phyloP scores from a whole-genome alignment of 305 asterid genomes.

The Fraxinus ornus region DNA sequence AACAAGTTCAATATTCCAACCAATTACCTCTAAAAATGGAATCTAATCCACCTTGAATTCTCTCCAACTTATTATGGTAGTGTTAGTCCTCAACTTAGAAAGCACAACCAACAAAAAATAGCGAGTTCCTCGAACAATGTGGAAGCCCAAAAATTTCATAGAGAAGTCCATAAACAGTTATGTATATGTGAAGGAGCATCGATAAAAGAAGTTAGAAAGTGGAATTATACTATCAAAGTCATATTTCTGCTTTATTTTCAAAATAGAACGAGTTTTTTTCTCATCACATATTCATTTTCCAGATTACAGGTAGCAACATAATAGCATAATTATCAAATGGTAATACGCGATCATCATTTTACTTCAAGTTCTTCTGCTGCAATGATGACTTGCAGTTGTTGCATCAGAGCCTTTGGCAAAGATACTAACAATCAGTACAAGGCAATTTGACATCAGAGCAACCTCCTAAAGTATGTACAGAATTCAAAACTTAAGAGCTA shows the following conservation, averaged over 20 bases:
- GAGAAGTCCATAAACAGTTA: too few relatives aligned
- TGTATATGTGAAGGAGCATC: not conserved
- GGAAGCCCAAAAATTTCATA: not conserved
- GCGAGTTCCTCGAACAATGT: not conserved
- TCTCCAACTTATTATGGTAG: not conserved
- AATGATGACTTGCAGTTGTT: constrained; percentile 71
- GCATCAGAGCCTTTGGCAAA: constrained; percentile 47
- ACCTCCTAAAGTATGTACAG: constrained; percentile 17
- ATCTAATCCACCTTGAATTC: not conserved
- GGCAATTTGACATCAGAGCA: constrained; percentile 19
- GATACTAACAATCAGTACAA: constrained; percentile 23
- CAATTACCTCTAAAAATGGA: not conserved
- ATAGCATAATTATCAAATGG: not conserved
- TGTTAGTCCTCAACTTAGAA: not conserved
- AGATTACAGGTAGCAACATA: not conserved
- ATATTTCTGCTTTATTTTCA: not conserved
- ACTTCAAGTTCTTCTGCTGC: constrained; percentile 78
- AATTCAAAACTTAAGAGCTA: not conserved
- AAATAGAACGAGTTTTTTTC: not conserved
- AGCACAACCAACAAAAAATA: not conserved
- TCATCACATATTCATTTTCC: not conserved
- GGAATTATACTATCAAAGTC: not conserved
- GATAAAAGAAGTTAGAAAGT: not conserved
- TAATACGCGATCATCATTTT: constrained; percentile 33
- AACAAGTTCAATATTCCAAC: not conserved